Percentiles rank a stretch among this genome's conserved stretches.
These are phyloP conservation scores for Blastocystis sp. DNA, from an alignment of 352 stramenopile genomes.

Conservation along the genomic window DNA sequence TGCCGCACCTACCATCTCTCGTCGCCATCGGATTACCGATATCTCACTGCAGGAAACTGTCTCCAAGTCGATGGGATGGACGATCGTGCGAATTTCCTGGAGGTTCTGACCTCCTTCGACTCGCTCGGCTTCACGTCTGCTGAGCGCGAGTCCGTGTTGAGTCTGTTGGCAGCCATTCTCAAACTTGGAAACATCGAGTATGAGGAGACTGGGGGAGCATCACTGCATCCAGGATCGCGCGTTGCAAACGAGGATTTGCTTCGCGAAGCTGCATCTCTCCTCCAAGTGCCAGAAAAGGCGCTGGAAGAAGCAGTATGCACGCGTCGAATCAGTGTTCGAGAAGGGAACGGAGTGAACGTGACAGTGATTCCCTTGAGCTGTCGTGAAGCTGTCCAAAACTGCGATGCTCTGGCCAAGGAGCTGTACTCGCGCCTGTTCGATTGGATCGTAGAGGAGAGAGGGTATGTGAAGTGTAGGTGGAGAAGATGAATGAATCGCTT, in stretches of 20 bases:
- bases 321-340: conserved; percentile 82
- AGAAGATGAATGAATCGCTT: conserved; percentile 63
- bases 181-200: conserved; percentile 89
- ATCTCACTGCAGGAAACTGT: conserved; percentile 76
- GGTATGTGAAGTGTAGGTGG: conserved; percentile 64
- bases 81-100: conserved; percentile 76
- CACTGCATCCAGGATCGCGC: conserved; percentile 70
- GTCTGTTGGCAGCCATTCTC: conserved; percentile 79
- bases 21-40: conserved; percentile 72
- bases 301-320: conserved; percentile 82
- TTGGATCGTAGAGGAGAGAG: conserved; percentile 81
- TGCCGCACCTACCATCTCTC: background rate
- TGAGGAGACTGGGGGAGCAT: conserved; percentile 67
- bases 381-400: conserved; percentile 70
- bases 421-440: conserved; percentile 89
- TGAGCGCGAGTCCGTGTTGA: conserved; percentile 83
- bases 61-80: conserved; percentile 77
- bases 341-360: conserved; percentile 78
- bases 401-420: conserved; percentile 85
- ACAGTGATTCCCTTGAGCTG: conserved; percentile 46
- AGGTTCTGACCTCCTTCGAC: conserved; percentile 65
- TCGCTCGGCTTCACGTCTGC: conserved; percentile 78
- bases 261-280: conserved; percentile 74
- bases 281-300: conserved; percentile 76
- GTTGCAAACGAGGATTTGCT: conserved; percentile 68